Base-by-base conservation (phyloP, 495 filamentous ascomycete genomes). In the Penicillium bovifimosum region DNA sequence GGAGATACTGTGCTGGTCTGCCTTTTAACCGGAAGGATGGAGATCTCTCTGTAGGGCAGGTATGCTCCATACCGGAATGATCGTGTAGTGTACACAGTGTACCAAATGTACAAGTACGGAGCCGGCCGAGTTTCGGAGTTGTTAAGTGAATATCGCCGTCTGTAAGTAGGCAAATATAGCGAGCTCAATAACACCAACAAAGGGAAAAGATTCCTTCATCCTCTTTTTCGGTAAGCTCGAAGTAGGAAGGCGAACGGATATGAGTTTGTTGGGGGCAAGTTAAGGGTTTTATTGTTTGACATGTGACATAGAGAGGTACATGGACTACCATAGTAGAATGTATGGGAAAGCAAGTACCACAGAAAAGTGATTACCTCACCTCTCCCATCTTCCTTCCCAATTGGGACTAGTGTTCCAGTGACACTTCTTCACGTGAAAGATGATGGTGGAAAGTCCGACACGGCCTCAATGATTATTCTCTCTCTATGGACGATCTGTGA, bases 391-490 rank as follows among this genome's bases (percentile, higher is more conserved):
- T 32, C 48, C 48, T 50, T 50, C 48, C 48, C 14, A 1, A 50
- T 41, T 34, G 13, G 39, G 48, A 0, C 38, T 50, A 50, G 48
- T 34, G 48, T 7, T 13, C 2, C 11, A n/a, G 32, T 48, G 46
- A 39, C 46, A 32, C 36, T 29, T 52, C 28, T 52, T 52, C 50
- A 52, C 50, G 50, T 52, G 50, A 52, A 50, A 50, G 46, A 24
- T 28, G 26, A 48, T 48, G 41, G 20, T 24, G 26, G 46, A 48
- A 48, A 38, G 34, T 38, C 46, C 48, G 48, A 41, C 17, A 14
- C 14, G n/a, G n/a, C 13, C 16, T 48, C 7, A 33, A 32, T 44
- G 7, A 13, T 13, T 41, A 24, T 36, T 41, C 39, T 36, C 40
- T 52, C 50, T 44, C 31, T 16, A 27, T 50, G 47, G 35, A 50